A percentile compares a stretch with the other conserved stretches of the same genome.
Evolutionary conservation across 2,329 filamentous ascomycete species (phyloP).

Genomic region (Fusarium pseudonygamai): DNA sequence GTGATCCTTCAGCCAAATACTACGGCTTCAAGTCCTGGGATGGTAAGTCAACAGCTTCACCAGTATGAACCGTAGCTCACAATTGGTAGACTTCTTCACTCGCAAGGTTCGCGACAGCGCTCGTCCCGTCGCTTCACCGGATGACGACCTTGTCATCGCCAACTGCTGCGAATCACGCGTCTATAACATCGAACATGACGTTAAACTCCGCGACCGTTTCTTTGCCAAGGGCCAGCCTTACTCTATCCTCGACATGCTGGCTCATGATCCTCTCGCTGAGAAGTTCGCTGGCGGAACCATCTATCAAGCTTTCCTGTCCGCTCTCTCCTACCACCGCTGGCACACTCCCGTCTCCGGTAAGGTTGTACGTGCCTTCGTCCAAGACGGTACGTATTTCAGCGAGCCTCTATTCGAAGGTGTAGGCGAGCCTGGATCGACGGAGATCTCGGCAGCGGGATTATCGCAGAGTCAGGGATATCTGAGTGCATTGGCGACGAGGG

Average conservation of each 20-base stretch:
- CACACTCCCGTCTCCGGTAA: slow-evolving; percentile 73
- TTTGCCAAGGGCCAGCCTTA: slow-evolving; percentile 77
- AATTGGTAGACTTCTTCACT: slow-evolving; percentile 67
- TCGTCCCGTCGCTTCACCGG: slow-evolving; percentile 66
- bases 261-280: slow-evolving; percentile 60
- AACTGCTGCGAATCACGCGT: slow-evolving; percentile 73
- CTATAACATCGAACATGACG: slow-evolving; percentile 60
- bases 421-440: slow-evolving; percentile 41
- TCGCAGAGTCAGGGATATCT: slow-evolving; percentile 71
- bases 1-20: slow-evolving; percentile 62
- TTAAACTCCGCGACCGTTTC: slow-evolving; percentile 68
- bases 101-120: slow-evolving; percentile 62
- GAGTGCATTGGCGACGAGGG: slow-evolving; percentile 73
- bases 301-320: slow-evolving; percentile 76
- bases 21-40: slow-evolving; percentile 76
- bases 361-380: slow-evolving; percentile 64
- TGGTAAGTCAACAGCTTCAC: slow-evolving; percentile 46
- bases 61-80: background rate
- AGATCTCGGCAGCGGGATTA: slow-evolving; percentile 55
- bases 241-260: slow-evolving; percentile 71
- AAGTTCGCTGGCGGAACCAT: slow-evolving; percentile 71
- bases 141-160: slow-evolving; percentile 63
- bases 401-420: slow-evolving; percentile 58
- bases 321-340: slow-evolving; percentile 77
- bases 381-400: slow-evolving; percentile 74